Evolutionary conservation across 2,329 filamentous ascomycete genomes (phyloP).

Genomic region (Nakataea oryzae): DNA sequence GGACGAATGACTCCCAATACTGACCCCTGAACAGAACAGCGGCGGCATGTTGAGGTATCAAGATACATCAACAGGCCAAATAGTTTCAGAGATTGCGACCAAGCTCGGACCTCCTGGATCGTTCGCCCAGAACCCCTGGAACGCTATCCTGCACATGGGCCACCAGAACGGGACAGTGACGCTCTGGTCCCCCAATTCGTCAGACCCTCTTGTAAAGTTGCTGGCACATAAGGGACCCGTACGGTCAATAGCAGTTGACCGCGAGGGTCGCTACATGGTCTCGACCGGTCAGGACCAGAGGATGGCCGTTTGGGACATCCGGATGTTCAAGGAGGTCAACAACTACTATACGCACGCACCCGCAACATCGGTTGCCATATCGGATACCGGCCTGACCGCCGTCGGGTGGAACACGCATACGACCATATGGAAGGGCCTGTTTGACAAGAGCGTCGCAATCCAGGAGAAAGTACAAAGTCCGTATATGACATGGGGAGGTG

Average conservation of each 20-base stretch:
- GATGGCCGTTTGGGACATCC: slow-evolving; percentile 13
- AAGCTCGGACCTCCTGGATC: slow-evolving; percentile 75
- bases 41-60: slow-evolving; percentile 86
- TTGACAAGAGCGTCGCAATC: slow-evolving; percentile 55
- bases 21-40: slow-evolving; percentile 43
- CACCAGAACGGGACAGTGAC: slow-evolving; percentile 94
- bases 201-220: slow-evolving; percentile 80
- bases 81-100: slow-evolving; percentile 78
- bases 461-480: slow-evolving; percentile 75
- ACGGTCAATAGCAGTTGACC: slow-evolving; percentile 72
- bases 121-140: slow-evolving; percentile 80
- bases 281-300: slow-evolving; percentile 13
- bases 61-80: slow-evolving; percentile 85
- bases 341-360: slow-evolving; percentile 78
- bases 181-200: slow-evolving; percentile 88
- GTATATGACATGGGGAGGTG: slow-evolving; percentile 88
- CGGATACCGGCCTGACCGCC: slow-evolving; percentile 77
- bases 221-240: slow-evolving; percentile 85
- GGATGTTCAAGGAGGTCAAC: slow-evolving; percentile 67
- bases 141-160: slow-evolving; percentile 83
- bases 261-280: slow-evolving; percentile 60
- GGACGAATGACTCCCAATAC: slow-evolving; percentile 10
- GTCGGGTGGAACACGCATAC: slow-evolving; percentile 86
- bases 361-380: slow-evolving; percentile 75
- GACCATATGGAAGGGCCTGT: slow-evolving; percentile 85